These are phyloP conservation scores for Brassica napus DNA, from an alignment of 345 rosid species.

Conservation along the genomic window DNA sequence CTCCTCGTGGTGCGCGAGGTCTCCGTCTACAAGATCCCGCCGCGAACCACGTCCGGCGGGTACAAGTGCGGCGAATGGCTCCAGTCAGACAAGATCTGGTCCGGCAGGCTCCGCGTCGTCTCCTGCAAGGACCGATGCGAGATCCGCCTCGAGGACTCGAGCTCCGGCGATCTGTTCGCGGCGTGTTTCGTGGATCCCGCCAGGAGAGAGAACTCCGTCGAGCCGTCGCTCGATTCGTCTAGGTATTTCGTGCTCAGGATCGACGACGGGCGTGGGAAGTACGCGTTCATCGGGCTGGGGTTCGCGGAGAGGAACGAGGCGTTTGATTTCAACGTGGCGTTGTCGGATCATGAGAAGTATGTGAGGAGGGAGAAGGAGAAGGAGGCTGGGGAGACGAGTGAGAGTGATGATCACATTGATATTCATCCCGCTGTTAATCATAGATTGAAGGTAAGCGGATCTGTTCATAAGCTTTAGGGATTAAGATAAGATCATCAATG, in stretches of 20 bases:
- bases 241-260: slow-evolving; percentile 91
- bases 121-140: slow-evolving; percentile 95
- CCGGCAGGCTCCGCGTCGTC: slow-evolving; percentile 94
- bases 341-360: slow-evolving; percentile 96
- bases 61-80: slow-evolving; percentile 99
- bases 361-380: slow-evolving; percentile 81
- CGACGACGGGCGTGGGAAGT: slow-evolving; percentile 93
- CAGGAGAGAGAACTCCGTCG: slow-evolving; percentile 83
- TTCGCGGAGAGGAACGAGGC: slow-evolving; percentile 94
- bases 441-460: slow-evolving; percentile 69
- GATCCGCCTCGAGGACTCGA: slow-evolving; percentile 96
- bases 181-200: slow-evolving; percentile 90
- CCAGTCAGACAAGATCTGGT: slow-evolving; percentile 99
- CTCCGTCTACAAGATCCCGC: slow-evolving; percentile 87
- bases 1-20: slow-evolving; percentile 96
- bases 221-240: slow-evolving; percentile 97
- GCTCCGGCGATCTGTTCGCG: slow-evolving; percentile 86
- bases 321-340: slow-evolving; percentile 96
- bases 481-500: slow-evolving; percentile 23
- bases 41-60: slow-evolving; percentile 90
- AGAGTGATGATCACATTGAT: slow-evolving; percentile 70
- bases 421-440: slow-evolving; percentile 99
- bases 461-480: background rate
- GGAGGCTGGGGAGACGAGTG: slow-evolving; percentile 63
- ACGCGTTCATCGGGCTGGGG: slow-evolving; percentile 95